Evolutionary conservation across 306 rosid species (phyloP).

Genomic region (Fagus sylvatica): DNA sequence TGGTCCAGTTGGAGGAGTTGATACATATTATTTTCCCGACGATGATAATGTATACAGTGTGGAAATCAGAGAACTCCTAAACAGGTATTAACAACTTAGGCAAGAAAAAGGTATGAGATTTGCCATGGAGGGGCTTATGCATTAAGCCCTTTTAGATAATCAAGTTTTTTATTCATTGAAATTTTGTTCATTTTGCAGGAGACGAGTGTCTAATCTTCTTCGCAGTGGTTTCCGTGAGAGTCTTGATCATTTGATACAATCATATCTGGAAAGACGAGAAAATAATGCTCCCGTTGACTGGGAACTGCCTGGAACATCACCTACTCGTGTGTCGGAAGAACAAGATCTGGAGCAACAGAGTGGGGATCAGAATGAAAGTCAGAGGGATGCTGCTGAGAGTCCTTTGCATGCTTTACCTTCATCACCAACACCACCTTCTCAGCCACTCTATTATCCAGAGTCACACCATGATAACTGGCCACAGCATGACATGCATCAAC

Average conservation of each 20-base stretch:
- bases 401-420: slow-evolving; percentile 47
- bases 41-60: slow-evolving; percentile 74
- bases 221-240: slow-evolving; percentile 92
- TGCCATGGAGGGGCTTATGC: slow-evolving; percentile 20
- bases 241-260: slow-evolving; percentile 85
- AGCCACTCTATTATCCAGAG: slow-evolving; percentile 70
- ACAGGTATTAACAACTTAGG: slow-evolving; percentile 47
- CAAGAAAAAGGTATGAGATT: neutral
- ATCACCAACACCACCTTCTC: slow-evolving; percentile 60
- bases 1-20: slow-evolving; percentile 55
- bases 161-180: slow-evolving; percentile 2
- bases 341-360: slow-evolving; percentile 55
- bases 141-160: slow-evolving; percentile 9
- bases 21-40: slow-evolving; percentile 73
- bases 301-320: slow-evolving; percentile 67
- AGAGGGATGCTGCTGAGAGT: slow-evolving; percentile 42
- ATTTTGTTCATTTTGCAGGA: slow-evolving; percentile 57
- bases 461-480: slow-evolving; percentile 68
- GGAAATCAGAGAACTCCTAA: slow-evolving; percentile 90
- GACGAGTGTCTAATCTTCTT: slow-evolving; percentile 96
- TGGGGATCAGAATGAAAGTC: slow-evolving; percentile 47
- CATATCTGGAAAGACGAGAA: slow-evolving; percentile 84
- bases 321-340: slow-evolving; percentile 54
- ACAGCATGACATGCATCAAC: slow-evolving; percentile 68
- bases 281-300: slow-evolving; percentile 62